Evolutionary conservation across 2,329 filamentous ascomycete species (phyloP).

Genomic region (Xylaria arbuscula): DNA sequence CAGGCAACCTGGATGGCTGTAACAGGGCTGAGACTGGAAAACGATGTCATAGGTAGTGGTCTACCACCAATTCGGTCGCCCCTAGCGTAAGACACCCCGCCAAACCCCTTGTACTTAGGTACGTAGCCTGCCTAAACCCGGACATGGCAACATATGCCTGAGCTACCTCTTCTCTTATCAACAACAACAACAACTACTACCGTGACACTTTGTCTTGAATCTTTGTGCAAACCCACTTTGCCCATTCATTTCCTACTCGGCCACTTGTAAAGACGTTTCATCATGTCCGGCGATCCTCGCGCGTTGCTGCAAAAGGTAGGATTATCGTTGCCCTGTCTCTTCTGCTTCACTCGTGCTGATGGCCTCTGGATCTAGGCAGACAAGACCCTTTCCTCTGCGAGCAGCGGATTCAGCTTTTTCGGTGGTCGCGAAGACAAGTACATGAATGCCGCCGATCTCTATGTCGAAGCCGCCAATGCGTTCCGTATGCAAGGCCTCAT

Average conservation of each 20-base stretch:
- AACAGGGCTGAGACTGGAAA: slow-evolving; percentile 14
- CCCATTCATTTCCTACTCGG: slow-evolving; percentile 1
- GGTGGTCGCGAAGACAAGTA: slow-evolving; percentile 88
- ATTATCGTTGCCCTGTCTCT: slow-evolving; percentile 46
- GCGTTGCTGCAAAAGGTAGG: slow-evolving; percentile 81
- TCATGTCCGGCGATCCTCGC: slow-evolving; percentile 81
- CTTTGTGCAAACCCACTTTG: slow-evolving; percentile 14
- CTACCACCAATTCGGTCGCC: neutral
- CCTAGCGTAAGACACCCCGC: slow-evolving; percentile 31
- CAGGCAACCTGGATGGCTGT: neutral
- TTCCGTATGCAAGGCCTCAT: slow-evolving; percentile 78
- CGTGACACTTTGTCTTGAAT: slow-evolving; percentile 20
- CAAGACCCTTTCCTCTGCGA: slow-evolving; percentile 79
- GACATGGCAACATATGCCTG: slow-evolving; percentile 21
- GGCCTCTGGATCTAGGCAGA: slow-evolving; percentile 73
- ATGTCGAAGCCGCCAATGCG: slow-evolving; percentile 88
- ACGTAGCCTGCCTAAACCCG: slow-evolving; percentile 16
- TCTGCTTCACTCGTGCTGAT: slow-evolving; percentile 38
- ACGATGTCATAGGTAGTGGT: slow-evolving; percentile 5
- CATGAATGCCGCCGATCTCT: slow-evolving; percentile 88
- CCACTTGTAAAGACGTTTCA: slow-evolving; percentile 39
- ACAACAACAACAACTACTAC: slow-evolving; percentile 15
- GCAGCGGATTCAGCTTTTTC: slow-evolving; percentile 88
- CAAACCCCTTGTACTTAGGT: slow-evolving; percentile 12
- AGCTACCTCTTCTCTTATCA: slow-evolving; percentile 24